Percentiles rank a stretch among this genome's conserved stretches.
Conservation (phyloP, 768 basidiomycete species). For the Leccinum longicurvipes region DNA sequence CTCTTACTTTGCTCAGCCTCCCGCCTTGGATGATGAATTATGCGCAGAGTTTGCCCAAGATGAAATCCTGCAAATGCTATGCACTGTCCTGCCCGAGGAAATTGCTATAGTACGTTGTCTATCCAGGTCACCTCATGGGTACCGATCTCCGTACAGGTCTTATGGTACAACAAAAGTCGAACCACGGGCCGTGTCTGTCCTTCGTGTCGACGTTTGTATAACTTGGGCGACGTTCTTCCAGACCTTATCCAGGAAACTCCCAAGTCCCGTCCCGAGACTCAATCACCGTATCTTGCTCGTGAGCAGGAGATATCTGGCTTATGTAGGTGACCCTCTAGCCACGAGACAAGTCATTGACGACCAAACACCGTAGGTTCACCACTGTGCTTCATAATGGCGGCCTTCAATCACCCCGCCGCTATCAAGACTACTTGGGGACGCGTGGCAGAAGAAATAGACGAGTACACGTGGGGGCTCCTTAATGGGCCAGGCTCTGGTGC, state of each 20-base stretch:
- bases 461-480: conserved; percentile 59
- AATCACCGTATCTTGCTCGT: conserved; percentile 41
- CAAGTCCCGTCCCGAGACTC: conserved; percentile 14
- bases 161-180: conserved; percentile 88
- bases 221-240: conserved; percentile 60
- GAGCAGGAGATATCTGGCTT: conserved; percentile 77
- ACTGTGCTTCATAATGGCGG: conserved; percentile 72
- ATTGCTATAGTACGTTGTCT: conserved; percentile 55
- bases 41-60: conserved; percentile 77
- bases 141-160: conserved; percentile 41
- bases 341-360: conserved; percentile 1
- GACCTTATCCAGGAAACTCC: conserved; percentile 37
- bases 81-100: conserved; percentile 66
- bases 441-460: conserved; percentile 65
- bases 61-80: conserved; percentile 72
- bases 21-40: conserved; percentile 58
- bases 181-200: conserved; percentile 70
- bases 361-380: conserved; percentile 54
- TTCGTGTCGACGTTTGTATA: conserved; percentile 70
- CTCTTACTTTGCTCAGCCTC: conserved; percentile 65
- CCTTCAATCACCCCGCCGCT: conserved; percentile 58
- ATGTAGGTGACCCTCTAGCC: conserved; percentile 45
- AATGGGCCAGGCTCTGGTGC: conserved; percentile 39
- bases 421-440: conserved; percentile 70
- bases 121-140: not conserved